Base-by-base conservation (phyloP, 345 rosid genomes). In the Gossypium raimondii region DNA sequence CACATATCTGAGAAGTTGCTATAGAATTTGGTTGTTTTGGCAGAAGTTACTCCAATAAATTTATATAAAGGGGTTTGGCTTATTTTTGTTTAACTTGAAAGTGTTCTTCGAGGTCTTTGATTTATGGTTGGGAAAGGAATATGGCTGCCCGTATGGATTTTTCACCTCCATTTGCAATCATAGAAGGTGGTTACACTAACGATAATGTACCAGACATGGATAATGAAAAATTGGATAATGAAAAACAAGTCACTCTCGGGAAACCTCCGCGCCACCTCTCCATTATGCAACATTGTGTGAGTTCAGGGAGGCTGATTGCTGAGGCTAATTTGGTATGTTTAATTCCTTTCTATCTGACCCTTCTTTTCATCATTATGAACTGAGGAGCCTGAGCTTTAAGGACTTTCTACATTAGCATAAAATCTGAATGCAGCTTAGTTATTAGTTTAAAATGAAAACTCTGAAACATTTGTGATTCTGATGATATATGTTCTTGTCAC, bases 201-300 rank as follows among this genome's bases (percentile, higher is more conserved):
- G 87, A 80, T 8, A 79, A 74, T 77, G 68, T 67, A 38, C 77
- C 90, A 29, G 58, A 76, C 14, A 65, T 81, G 66, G 87, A 82
- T 47, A 84, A 77, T 78, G 85, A 84, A 63, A 83, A 78, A 76
- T 73, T 85, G 75, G 90, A 89, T 82, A 78, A 69, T 20, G 45
- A 78, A 56, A 90, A 81, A 74, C 93, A 88, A 70, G 67, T 79
- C 34, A 78, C 89, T 38, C 82, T 38, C 60, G 85, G 90, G 17
- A 93, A 93, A 78, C 98, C 98, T 80, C 98, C 97, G 0, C 81
- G 90, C 27, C 95, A 91, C 56, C 74, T 84, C 76, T 85, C 91
- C 0, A 73, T 75, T 14, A 63, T 78, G 79, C 86, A 78, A 25
- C 87, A 86, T 77, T 75, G 85, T 78, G 70, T 88, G 72, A 77